These are phyloP conservation scores for Chlamydomonas sp. DNA, from an alignment of 139 green algal genomes.

Conservation along the genomic window DNA sequence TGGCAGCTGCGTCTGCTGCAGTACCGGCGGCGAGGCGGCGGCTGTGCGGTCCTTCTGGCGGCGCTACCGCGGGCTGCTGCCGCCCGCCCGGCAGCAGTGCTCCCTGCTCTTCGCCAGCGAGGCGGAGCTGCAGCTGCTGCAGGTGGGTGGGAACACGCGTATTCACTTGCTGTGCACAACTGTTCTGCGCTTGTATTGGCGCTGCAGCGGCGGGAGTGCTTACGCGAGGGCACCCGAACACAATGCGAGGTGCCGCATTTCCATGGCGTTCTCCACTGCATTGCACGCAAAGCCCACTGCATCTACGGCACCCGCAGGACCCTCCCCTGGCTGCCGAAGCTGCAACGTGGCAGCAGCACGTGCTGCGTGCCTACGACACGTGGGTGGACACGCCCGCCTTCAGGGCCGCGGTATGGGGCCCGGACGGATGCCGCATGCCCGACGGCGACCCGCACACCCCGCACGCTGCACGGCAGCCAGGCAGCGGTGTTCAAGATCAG, in stretches of 20 bases:
- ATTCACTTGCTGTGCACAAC: neutral
- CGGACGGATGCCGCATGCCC: too few relatives aligned
- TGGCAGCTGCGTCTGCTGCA: neutral
- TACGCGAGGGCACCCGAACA: too few relatives aligned
- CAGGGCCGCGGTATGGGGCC: too few relatives aligned
- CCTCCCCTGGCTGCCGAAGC: neutral
- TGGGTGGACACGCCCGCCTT: neutral
- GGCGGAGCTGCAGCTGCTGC: slow-evolving; percentile 19
- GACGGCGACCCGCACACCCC: too few relatives aligned
- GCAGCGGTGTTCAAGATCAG: too few relatives aligned
- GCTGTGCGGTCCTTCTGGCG: slow-evolving; percentile 20
- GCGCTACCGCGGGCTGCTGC: slow-evolving; percentile 29
- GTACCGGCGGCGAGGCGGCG: neutral
- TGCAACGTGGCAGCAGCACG: slow-evolving; percentile 6
- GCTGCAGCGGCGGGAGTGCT: neutral
- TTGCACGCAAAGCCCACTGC: neutral
- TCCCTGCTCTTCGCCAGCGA: slow-evolving; percentile 12
- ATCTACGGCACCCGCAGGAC: slow-evolving; percentile 1
- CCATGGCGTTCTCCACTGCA: neutral
- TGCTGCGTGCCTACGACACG: neutral
- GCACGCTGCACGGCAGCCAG: too few relatives aligned
- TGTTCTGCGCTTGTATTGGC: neutral
- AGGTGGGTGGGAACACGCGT: neutral
- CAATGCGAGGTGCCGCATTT: neutral
- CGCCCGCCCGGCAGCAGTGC: neutral